Percentiles rank a stretch among this genome's conserved stretches.
phyloP scores from a whole-genome alignment of 176 grass and related monocot genomes.

The Secale cereale region DNA sequence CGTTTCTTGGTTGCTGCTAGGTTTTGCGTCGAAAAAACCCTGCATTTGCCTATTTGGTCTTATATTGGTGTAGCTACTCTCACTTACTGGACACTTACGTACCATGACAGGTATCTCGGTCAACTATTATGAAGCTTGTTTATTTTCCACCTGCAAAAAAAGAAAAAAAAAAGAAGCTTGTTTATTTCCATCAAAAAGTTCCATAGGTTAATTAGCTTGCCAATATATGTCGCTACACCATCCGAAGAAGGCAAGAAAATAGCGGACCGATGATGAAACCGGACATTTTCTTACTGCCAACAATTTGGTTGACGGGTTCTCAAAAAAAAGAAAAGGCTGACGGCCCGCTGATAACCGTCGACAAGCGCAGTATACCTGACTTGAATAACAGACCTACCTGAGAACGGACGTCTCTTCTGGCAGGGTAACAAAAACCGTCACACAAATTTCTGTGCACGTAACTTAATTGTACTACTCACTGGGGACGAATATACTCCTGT shows the following conservation, averaged over 20 bases:
- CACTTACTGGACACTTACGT: not conserved
- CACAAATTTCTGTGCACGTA: no score
- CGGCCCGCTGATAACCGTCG: not conserved
- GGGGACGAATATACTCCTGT: no score
- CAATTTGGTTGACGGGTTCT: not conserved
- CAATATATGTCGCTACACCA: not conserved
- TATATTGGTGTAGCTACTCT: conserved; percentile 32
- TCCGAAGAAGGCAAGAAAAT: not conserved
- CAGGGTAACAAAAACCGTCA: no score
- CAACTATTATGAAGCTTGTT: not conserved
- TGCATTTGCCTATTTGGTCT: conserved; percentile 21
- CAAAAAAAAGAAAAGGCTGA: no score
- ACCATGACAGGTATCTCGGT: not conserved
- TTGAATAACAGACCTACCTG: not conserved
- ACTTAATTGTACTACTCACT: no score
- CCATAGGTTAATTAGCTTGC: not conserved
- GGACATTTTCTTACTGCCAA: not conserved
- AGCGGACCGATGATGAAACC: not conserved
- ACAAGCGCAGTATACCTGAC: not conserved
- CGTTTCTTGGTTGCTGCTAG: not conserved
- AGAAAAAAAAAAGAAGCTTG: no score
- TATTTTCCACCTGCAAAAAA: no score
- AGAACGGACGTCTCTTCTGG: no score
- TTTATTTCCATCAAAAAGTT: not conserved
- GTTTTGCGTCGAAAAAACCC: not conserved